Percentiles rank a stretch among this genome's conserved stretches.
These are phyloP conservation scores for Isatis lusitanica DNA, from an alignment of 441 rosid species.

Conservation along the genomic window DNA sequence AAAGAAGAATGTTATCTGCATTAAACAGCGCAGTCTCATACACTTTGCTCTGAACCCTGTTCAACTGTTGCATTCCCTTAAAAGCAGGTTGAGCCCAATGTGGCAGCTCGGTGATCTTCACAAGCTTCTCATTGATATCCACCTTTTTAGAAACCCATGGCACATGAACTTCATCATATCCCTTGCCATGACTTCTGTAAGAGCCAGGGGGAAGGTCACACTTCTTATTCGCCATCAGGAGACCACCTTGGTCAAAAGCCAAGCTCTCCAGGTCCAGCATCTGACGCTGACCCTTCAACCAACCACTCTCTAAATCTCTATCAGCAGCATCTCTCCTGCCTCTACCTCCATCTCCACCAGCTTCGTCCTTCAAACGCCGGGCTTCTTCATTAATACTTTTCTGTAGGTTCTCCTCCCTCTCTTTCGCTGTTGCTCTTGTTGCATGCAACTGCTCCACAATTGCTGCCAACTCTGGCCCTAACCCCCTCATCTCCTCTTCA, in stretches of 20 bases:
- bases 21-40: slow-evolving; percentile 75
- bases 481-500: slow-evolving; percentile 78
- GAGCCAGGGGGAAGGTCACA: slow-evolving; percentile 78
- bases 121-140: slow-evolving; percentile 66
- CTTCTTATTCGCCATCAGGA: slow-evolving; percentile 82
- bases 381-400: slow-evolving; percentile 97
- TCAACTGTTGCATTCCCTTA: slow-evolving; percentile 84
- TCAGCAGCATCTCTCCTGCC: slow-evolving; percentile 62
- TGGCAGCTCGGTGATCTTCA: slow-evolving; percentile 82
- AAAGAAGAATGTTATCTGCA: slow-evolving; percentile 80
- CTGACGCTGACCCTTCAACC: slow-evolving; percentile 86
- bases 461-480: slow-evolving; percentile 68
- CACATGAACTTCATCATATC: slow-evolving; percentile 90
- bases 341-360: slow-evolving; percentile 62
- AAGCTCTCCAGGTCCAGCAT: slow-evolving; percentile 79
- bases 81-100: slow-evolving; percentile 95
- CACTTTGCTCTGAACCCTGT: slow-evolving; percentile 90
- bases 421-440: slow-evolving; percentile 89
- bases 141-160: slow-evolving; percentile 69
- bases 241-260: slow-evolving; percentile 88
- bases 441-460: slow-evolving; percentile 93
- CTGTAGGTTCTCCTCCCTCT: slow-evolving; percentile 86
- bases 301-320: slow-evolving; percentile 70
- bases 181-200: slow-evolving; percentile 60
- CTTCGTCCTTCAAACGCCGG: slow-evolving; percentile 78